Evolutionary conservation across 345 rosid species (phyloP).

Genomic region (Clausena lansium): DNA sequence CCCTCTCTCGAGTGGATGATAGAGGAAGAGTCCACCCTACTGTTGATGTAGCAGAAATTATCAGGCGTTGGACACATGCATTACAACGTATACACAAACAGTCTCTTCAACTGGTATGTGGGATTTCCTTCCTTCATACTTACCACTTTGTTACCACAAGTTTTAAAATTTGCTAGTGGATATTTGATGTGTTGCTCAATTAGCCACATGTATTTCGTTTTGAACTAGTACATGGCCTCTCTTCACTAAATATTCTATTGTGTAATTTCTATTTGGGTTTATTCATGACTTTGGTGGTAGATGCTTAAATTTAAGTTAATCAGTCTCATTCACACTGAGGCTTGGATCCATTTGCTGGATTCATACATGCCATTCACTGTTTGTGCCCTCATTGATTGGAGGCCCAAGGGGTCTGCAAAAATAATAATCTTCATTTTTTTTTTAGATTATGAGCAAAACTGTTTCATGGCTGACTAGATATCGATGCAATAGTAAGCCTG

Average conservation of each 20-base stretch:
- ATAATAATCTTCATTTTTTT: not conserved
- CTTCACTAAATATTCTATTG: slow-evolving; percentile 2
- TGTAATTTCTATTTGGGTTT: not conserved
- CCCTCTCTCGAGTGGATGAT: slow-evolving; percentile 72
- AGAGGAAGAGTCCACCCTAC: slow-evolving; percentile 83
- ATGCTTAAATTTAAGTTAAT: not conserved
- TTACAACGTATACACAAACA: slow-evolving; percentile 97
- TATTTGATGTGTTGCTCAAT: not conserved
- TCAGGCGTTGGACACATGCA: slow-evolving; percentile 99
- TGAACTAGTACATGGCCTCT: not conserved
- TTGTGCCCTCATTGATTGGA: not conserved
- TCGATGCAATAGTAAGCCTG: not conserved
- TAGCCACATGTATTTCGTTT: not conserved
- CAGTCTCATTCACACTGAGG: not conserved
- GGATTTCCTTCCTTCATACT: slow-evolving; percentile 12
- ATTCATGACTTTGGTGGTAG: not conserved
- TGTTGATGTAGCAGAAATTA: slow-evolving; percentile 95
- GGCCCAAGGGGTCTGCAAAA: not conserved
- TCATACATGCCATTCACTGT: not conserved
- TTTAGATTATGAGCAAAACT: not conserved
- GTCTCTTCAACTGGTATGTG: slow-evolving; percentile 88
- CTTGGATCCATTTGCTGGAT: not conserved
- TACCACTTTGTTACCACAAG: slow-evolving; percentile 1
- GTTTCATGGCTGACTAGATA: not conserved
- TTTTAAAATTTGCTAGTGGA: slow-evolving; percentile 3